A percentile compares a stretch with the other conserved stretches of the same genome.
phyloP scores from a whole-genome alignment of 2,329 filamentous ascomycete species.

The Botryosphaeria dothidea region DNA sequence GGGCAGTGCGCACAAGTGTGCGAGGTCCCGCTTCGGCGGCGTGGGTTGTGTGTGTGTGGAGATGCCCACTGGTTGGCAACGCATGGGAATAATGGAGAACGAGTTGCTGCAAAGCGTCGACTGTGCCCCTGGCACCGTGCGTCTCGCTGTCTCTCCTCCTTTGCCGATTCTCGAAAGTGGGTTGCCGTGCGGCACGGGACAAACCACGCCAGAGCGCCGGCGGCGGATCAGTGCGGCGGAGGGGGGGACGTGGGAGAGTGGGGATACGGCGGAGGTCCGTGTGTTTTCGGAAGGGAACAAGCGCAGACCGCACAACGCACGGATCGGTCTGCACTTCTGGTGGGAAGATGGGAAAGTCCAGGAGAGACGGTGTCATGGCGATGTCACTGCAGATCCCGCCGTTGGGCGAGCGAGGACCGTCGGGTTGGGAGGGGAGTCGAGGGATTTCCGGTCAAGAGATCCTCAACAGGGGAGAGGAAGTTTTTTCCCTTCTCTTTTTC shows the following conservation, averaged over 20 bases:
- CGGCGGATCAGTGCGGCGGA: not conserved
- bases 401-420: not conserved
- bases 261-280: not conserved
- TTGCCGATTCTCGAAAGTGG: not conserved
- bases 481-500: too few relatives aligned
- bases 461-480: not conserved
- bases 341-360: not conserved
- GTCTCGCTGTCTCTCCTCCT: not conserved
- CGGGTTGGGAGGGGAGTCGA: too few relatives aligned
- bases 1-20: too few relatives aligned
- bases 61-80: too few relatives aligned
- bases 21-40: too few relatives aligned
- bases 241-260: too few relatives aligned
- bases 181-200: not conserved
- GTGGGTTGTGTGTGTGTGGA: too few relatives aligned
- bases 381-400: not conserved
- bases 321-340: not conserved
- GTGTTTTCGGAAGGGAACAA: too few relatives aligned
- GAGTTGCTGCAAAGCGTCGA: too few relatives aligned
- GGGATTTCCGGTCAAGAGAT: not conserved
- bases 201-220: not conserved
- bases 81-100: too few relatives aligned
- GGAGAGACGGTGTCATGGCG: not conserved
- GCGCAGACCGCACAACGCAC: not conserved
- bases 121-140: slow-evolving; percentile 7